These are phyloP conservation scores for Flaveria trinervia DNA, from an alignment of 129 eudicot genomes.

Conservation along the genomic window DNA sequence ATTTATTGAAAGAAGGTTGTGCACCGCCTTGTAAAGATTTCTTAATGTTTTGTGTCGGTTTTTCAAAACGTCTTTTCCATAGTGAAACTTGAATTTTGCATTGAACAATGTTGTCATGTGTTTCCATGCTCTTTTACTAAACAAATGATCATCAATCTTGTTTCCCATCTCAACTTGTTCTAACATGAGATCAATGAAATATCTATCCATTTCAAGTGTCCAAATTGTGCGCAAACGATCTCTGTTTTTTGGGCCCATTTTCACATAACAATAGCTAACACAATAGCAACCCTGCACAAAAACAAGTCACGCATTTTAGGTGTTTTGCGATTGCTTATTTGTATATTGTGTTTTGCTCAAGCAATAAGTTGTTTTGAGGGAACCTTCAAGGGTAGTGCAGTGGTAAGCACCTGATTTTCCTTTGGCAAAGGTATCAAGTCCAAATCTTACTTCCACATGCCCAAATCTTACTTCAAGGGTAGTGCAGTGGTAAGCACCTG, in stretches of 20 bases:
- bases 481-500: no score
- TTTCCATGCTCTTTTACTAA: constrained; percentile 56
- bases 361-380: not conserved
- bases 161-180: constrained; percentile 49
- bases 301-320: not conserved
- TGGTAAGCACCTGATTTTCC: no score
- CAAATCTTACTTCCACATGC: no score
- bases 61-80: constrained; percentile 49
- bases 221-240: constrained; percentile 49
- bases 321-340: not conserved
- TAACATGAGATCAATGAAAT: constrained; percentile 54
- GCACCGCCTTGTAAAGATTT: constrained; percentile 44
- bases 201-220: constrained; percentile 60
- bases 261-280: constrained; percentile 22
- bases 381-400: no score
- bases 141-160: constrained; percentile 46
- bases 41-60: constrained; percentile 59
- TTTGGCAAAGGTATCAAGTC: no score
- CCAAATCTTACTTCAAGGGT: no score
- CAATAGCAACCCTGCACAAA: constrained; percentile 21
- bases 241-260: constrained; percentile 39
- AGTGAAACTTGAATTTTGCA: constrained; percentile 43
- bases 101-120: constrained; percentile 47
- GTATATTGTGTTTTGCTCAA: not conserved
- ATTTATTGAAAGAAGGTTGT: constrained; percentile 40